Evolutionary conservation across 1,284 basidiomycete genomes (phyloP), one percentile per base, ranked within the genome.

Genomic region (Heterobasidion occidentale): DNA sequence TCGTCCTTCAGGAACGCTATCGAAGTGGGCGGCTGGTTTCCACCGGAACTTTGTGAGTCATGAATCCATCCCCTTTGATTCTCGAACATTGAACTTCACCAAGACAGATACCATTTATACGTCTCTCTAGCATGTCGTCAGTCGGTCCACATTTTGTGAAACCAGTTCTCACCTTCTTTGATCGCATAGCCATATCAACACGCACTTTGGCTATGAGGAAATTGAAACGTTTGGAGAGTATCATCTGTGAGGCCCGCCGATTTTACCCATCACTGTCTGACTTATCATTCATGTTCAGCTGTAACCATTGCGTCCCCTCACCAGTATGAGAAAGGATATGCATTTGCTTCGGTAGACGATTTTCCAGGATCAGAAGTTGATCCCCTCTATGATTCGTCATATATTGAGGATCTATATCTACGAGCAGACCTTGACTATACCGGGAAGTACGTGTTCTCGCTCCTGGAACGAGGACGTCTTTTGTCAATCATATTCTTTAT

Each of bases 101-200:
- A 35, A 92, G 92, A 80, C 55, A 84, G 94, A 52, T 97, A 97
- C 70, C 90, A 92, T 65, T 89, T 95, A 65, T 94, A 92, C 63
- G 90, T 94, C 56, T 89, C 86, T 6, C 84, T 82, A 63, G 79
- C 84, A 3, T 90, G 87, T 72, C 84, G 92, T 93, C 58, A 76
- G 88, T 75, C 51, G 44, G 11, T 14, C 1, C 3, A n/a, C 15
- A 9, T 35, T 15, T 45, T 9, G n/a, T 14, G 8, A 7, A 9
- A n/a, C 8, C 2, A 55, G 12, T 14, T 35, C 27, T 48, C 11
- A n/a, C 42, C 42, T 52, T 36, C 57, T 20, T 17, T 48, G 27
- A 17, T 48, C 27, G 19, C 27, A 48, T 61, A 89, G 87, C 95
- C 5, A 98, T 96, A 95, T 95, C 96, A 0, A 93, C 94, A 53